A percentile compares a stretch with the other conserved stretches of the same genome.
Evolutionary conservation across 2,329 filamentous ascomycete genomes (phyloP).

Genomic region (Byssothecium circinans): DNA sequence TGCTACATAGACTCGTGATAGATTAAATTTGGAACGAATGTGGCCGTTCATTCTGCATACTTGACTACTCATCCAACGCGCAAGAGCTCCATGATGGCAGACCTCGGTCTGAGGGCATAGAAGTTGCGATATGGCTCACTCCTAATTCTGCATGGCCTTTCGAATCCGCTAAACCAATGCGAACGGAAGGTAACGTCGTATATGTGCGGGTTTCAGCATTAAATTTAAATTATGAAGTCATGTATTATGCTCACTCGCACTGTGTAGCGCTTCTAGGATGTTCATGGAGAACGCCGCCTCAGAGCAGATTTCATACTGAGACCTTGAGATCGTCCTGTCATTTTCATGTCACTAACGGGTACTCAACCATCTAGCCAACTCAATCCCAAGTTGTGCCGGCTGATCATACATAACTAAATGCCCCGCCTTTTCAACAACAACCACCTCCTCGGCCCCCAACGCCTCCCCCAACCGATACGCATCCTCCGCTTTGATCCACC

Average conservation of each 20-base stretch:
- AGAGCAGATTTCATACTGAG: no score
- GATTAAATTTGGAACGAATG: no score
- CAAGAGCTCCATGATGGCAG: constrained; percentile 18
- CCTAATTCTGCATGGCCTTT: constrained; percentile 23
- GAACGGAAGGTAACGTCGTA: constrained; percentile 1
- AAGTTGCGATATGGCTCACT: constrained; percentile 29
- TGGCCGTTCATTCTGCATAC: constrained; percentile 21
- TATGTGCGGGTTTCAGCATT: constrained; percentile 5
- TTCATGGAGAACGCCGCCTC: no score
- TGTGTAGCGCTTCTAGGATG: no score
- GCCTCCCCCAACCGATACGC: constrained; percentile 17
- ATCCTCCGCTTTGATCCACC: constrained; percentile 17
- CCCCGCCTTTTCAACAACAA: constrained; percentile 16
- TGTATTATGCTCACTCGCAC: no score
- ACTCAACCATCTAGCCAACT: constrained; percentile 19
- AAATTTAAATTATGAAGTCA: no score
- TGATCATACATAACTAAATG: constrained; percentile 25
- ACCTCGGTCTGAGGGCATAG: constrained; percentile 9
- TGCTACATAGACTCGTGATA: no score
- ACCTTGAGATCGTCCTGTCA: no score
- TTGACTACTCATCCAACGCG: constrained; percentile 28
- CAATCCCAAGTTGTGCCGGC: constrained; percentile 15
- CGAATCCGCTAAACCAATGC: constrained; percentile 10
- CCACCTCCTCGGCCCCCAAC: constrained; percentile 14
- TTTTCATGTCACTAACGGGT: background rate